phyloP scores from a whole-genome alignment of 2,329 filamentous ascomycete genomes.

The Trichophyton simii region DNA sequence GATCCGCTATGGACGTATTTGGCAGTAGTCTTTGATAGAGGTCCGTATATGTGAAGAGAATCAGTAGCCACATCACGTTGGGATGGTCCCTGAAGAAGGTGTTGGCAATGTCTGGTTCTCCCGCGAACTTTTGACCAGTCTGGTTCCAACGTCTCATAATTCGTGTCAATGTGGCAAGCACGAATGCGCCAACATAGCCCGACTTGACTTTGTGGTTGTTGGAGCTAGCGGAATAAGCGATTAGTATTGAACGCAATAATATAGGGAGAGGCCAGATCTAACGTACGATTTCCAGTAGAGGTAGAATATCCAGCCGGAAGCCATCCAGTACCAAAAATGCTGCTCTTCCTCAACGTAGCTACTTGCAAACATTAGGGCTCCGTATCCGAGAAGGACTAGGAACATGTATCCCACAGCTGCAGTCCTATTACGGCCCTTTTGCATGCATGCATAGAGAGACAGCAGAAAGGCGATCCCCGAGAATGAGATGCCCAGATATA shows the following conservation, averaged over 20 bases:
- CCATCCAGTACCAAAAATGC: conserved; percentile 94
- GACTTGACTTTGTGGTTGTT: conserved; percentile 6
- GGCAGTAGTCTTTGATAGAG: conserved; percentile 36
- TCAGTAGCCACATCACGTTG: conserved; percentile 58
- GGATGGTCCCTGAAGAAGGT: conserved; percentile 53
- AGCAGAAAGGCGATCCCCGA: conserved; percentile 33
- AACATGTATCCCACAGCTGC: conserved; percentile 11
- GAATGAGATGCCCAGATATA: conserved; percentile 25
- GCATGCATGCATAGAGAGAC: conserved; percentile 22
- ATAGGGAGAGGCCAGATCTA: not conserved
- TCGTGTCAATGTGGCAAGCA: conserved; percentile 51
- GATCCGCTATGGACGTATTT: not conserved
- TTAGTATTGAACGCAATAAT: not conserved
- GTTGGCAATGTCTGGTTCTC: conserved; percentile 76
- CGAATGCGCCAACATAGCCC: conserved; percentile 18
- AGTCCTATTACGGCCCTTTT: not conserved
- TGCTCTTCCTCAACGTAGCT: conserved; percentile 98
- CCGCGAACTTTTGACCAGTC: conserved; percentile 89
- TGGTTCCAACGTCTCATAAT: conserved; percentile 80
- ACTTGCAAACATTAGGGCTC: conserved; percentile 90
- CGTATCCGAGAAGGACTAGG: conserved; percentile 51
- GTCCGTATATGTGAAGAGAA: conserved; percentile 56
- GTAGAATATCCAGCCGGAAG: conserved; percentile 38
- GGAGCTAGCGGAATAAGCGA: not conserved
- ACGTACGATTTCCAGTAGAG: conserved; percentile 31